These are phyloP conservation scores for Fomitopsis serialis DNA, from an alignment of 768 basidiomycete species.

Conservation along the genomic window DNA sequence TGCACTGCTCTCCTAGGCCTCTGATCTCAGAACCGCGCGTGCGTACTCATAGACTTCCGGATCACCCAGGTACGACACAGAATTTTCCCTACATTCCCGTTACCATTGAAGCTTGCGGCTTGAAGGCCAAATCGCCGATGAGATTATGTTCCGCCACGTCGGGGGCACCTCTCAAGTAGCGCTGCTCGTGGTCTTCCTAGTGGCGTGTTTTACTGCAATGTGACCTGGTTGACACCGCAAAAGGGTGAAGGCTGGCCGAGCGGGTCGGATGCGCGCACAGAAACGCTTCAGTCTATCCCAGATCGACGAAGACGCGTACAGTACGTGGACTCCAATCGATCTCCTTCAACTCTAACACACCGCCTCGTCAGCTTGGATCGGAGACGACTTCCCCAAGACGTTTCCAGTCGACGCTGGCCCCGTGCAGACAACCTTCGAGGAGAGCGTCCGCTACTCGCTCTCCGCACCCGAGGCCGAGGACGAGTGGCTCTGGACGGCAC, in stretches of 20 bases:
- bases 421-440: slow-evolving; percentile 23
- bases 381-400: slow-evolving; percentile 24
- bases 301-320: not conserved
- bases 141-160: not conserved
- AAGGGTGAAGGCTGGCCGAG: not conserved
- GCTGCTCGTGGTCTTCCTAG: slow-evolving; percentile 1
- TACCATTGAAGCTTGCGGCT: too few relatives aligned
- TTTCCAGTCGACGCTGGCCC: slow-evolving; percentile 10
- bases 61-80: too few relatives aligned
- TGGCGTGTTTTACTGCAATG: slow-evolving; percentile 5
- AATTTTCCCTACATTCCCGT: too few relatives aligned
- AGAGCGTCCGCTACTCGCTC: slow-evolving; percentile 25
- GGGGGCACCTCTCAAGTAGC: not conserved
- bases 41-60: too few relatives aligned
- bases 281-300: not conserved
- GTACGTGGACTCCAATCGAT: not conserved
- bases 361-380: slow-evolving; percentile 22
- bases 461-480: slow-evolving; percentile 17
- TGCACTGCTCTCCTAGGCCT: too few relatives aligned
- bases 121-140: too few relatives aligned
- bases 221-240: slow-evolving; percentile 4
- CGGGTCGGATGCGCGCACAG: not conserved
- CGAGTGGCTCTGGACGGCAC: slow-evolving; percentile 24
- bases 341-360: not conserved
- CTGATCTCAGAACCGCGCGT: too few relatives aligned